Percentiles rank a stretch among this genome's conserved stretches.
These are phyloP conservation scores for Silene latifolia DNA, from an alignment of 148 eudicot species.

Conservation along the genomic window DNA sequence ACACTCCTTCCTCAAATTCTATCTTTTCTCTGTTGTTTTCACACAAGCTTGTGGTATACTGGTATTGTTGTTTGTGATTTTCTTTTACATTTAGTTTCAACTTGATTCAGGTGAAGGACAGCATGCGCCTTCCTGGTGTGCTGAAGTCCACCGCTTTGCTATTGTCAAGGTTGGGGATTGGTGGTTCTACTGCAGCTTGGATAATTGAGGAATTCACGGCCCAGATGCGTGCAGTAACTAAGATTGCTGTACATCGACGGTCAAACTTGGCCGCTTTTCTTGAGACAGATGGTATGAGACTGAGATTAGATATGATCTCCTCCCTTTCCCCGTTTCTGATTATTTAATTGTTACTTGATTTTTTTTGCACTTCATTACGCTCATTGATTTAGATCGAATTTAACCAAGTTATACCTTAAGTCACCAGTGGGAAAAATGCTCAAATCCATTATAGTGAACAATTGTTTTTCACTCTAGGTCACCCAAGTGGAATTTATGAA, in stretches of 20 bases:
- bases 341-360: neutral
- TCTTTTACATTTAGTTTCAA: constrained; percentile 7
- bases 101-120: constrained; percentile 76
- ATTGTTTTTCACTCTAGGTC: neutral
- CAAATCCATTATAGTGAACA: no score
- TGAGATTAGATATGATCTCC: neutral
- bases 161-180: constrained; percentile 74
- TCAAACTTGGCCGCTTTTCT: constrained; percentile 79
- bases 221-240: constrained; percentile 96
- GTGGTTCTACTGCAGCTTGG: constrained; percentile 79
- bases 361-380: neutral
- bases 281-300: constrained; percentile 72
- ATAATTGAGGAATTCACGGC: constrained; percentile 92
- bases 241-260: constrained; percentile 91
- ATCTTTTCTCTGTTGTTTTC: constrained; percentile 1
- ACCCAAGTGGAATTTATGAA: neutral
- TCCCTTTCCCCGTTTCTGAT: neutral
- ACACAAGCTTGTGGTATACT: neutral
- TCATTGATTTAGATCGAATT: neutral
- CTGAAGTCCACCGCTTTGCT: constrained; percentile 70
- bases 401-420: neutral
- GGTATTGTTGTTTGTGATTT: neutral
- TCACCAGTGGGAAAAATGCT: neutral
- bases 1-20: neutral
- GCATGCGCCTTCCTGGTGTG: constrained; percentile 90